Conservation (phyloP, 495 filamentous ascomycete genomes). For the Lentithecium fluviatile region DNA sequence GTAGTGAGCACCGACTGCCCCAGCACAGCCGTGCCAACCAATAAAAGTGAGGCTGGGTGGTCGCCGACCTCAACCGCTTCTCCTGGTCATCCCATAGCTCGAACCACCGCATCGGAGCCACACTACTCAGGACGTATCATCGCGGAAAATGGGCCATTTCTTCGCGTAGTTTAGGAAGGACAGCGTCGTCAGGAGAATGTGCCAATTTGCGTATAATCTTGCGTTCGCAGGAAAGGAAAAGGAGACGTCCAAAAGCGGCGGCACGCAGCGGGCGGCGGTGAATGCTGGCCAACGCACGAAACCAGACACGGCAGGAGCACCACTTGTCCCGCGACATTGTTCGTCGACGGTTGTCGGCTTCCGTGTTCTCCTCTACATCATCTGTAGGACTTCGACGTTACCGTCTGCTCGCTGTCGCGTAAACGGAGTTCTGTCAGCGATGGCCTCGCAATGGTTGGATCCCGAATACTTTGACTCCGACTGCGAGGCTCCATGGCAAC, state of each 20-base stretch:
- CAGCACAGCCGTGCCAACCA: conserved; percentile 12
- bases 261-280: background rate
- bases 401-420: conserved; percentile 12
- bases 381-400: background rate
- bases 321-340: background rate
- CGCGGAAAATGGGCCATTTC: background rate
- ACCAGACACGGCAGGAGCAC: background rate
- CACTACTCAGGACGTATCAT: background rate
- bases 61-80: conserved; percentile 16
- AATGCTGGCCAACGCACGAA: background rate
- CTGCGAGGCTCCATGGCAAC: conserved; percentile 2
- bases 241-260: background rate
- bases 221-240: background rate
- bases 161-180: no score
- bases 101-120: background rate
- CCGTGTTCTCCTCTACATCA: conserved; percentile 1
- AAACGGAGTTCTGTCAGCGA: conserved; percentile 1
- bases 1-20: background rate
- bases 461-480: conserved; percentile 1
- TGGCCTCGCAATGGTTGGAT: background rate
- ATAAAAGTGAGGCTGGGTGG: conserved; percentile 24
- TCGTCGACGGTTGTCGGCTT: background rate
- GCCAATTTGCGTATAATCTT: background rate
- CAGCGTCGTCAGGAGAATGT: background rate
- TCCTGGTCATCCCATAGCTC: background rate